A percentile compares a stretch with the other conserved stretches of the same genome.
Evolutionary conservation across 2,329 filamentous ascomycete genomes (phyloP).

Genomic region (Alternaria sp.): DNA sequence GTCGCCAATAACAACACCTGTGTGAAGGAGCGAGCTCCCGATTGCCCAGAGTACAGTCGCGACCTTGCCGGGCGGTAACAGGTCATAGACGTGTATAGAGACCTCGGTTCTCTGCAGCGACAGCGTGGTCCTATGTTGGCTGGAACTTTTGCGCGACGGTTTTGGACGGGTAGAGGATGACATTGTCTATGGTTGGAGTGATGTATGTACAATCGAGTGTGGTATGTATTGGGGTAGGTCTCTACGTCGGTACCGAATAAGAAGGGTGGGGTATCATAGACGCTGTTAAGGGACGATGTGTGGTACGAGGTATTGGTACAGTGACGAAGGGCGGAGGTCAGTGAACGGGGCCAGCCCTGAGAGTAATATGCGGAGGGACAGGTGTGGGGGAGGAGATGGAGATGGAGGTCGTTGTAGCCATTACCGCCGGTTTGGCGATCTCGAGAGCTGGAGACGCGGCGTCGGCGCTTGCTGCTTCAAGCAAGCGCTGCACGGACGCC

Average conservation of each 20-base stretch:
- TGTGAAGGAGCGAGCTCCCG: constrained; percentile 79
- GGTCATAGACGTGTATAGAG: constrained; percentile 78
- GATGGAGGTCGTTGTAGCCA: constrained; percentile 8
- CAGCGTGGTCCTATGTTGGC: constrained; percentile 67
- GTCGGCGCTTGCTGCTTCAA: constrained; percentile 17
- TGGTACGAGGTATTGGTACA: constrained; percentile 3
- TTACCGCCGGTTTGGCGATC: constrained; percentile 5
- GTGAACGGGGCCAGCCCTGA: constrained; percentile 28
- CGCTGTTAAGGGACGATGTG: constrained; percentile 7
- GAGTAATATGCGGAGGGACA: constrained; percentile 15
- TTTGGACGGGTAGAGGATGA: constrained; percentile 41
- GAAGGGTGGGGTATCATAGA: constrained; percentile 22
- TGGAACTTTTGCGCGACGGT: constrained; percentile 51
- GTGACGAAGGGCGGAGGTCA: constrained; percentile 11
- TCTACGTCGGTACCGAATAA: constrained; percentile 10
- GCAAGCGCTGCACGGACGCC: constrained; percentile 8
- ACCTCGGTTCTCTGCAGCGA: constrained; percentile 76
- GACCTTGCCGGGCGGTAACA: constrained; percentile 76
- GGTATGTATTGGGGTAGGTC: constrained; percentile 7
- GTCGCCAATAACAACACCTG: constrained; percentile 80
- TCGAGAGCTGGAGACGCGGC: constrained; percentile 6
- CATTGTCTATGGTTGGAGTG: constrained; percentile 23
- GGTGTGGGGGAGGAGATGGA: constrained; percentile 7
- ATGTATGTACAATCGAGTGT: constrained; percentile 6
- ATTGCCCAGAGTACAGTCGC: constrained; percentile 80